Evolutionary conservation across 495 filamentous ascomycete species (phyloP).

Genomic region (Ascobolus immersus): DNA sequence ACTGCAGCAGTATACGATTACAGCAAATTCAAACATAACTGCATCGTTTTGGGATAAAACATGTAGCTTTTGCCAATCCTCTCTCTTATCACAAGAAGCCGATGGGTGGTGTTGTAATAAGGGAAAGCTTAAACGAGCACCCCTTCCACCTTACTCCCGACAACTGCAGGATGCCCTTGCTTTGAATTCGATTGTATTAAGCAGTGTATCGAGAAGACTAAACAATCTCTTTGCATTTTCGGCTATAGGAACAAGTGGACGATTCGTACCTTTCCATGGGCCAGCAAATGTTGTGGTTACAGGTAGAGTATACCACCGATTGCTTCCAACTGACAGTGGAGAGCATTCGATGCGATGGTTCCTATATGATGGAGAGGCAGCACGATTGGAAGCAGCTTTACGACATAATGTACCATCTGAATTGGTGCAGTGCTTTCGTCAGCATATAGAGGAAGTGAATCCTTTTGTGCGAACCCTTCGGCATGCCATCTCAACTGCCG

Average conservation of each 20-base stretch:
- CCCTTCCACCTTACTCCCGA: background rate
- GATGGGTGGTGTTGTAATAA: conserved; percentile 6
- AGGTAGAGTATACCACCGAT: conserved; percentile 1
- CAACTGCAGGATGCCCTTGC: background rate
- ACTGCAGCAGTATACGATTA: too few species aligned
- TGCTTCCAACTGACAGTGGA: background rate
- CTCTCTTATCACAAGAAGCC: too few species aligned
- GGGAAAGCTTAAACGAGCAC: background rate
- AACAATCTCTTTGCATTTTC: conserved; percentile 6
- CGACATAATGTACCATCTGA: background rate
- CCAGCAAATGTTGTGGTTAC: conserved; percentile 2
- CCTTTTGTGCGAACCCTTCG: conserved; percentile 2
- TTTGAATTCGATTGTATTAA: background rate
- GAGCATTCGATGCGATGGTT: conserved; percentile 5
- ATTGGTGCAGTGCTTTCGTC: background rate
- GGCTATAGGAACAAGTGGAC: conserved; percentile 1
- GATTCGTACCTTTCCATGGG: conserved; percentile 2
- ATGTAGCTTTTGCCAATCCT: too few species aligned
- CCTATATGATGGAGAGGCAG: conserved; percentile 3
- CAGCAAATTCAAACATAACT: too few species aligned
- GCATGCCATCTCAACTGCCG: background rate
- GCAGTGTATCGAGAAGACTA: background rate
- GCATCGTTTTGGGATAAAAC: too few species aligned
- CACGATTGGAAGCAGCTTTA: background rate
- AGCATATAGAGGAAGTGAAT: background rate